These are phyloP conservation scores for Ilex asprella DNA, from an alignment of 257 asterid genomes.

Conservation along the genomic window DNA sequence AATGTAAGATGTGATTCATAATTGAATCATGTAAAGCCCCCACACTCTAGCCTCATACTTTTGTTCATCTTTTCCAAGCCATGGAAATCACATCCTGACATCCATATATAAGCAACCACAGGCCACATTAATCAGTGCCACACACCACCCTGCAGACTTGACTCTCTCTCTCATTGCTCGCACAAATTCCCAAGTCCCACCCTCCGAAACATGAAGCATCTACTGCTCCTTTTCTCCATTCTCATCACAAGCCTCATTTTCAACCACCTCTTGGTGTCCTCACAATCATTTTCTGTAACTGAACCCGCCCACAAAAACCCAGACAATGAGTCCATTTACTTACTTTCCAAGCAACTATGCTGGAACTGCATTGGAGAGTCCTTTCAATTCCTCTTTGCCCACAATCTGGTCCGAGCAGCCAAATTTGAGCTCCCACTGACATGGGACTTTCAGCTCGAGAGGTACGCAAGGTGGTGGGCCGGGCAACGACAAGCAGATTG, in stretches of 20 bases:
- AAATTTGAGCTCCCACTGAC: constrained; percentile 48
- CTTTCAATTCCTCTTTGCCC: constrained; percentile 52
- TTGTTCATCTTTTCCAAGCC: not conserved
- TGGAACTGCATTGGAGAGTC: constrained; percentile 47
- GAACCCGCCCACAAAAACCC: constrained; percentile 7
- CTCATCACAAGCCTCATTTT: constrained; percentile 15
- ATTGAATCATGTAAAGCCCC: no score
- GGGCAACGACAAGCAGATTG: constrained; percentile 46
- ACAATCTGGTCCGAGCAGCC: constrained; percentile 60
- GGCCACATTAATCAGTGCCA: not conserved
- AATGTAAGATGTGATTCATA: no score
- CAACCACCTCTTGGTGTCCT: not conserved
- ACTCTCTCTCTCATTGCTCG: not conserved
- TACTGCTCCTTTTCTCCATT: constrained; percentile 6
- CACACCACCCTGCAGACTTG: not conserved
- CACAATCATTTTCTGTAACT: constrained; percentile 8
- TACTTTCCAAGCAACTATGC: constrained; percentile 43
- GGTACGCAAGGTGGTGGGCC: constrained; percentile 71
- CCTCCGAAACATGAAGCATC: constrained; percentile 15
- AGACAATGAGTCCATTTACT: constrained; percentile 43
- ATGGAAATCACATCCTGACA: not conserved
- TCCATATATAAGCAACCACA: not conserved
- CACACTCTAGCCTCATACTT: not conserved
- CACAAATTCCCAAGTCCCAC: not conserved
- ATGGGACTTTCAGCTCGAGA: constrained; percentile 53